A percentile compares a stretch with the other conserved stretches of the same genome.
Evolutionary conservation across 1,284 basidiomycete species (phyloP).

Genomic region (Neotropicomus parvogracilis): DNA sequence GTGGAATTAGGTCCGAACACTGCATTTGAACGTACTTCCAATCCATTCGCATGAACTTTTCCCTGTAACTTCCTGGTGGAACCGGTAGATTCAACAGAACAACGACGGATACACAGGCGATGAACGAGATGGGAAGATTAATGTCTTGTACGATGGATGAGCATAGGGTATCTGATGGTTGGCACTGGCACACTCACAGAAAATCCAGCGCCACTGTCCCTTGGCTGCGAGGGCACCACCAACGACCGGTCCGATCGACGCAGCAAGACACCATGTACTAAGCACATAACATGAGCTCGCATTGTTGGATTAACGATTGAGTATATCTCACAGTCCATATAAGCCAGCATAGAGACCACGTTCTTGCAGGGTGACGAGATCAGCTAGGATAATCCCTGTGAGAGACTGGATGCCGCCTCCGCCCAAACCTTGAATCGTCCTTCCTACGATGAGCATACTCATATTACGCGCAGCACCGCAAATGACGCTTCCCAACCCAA

Average conservation of each 20-base stretch:
- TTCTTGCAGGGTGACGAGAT: not conserved
- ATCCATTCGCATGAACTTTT: conserved; percentile 8
- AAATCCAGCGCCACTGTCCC: conserved; percentile 33
- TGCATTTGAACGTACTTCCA: conserved; percentile 12
- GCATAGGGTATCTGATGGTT: not conserved
- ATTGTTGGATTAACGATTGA: not conserved
- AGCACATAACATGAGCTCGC: not conserved
- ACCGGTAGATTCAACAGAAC: conserved; percentile 14
- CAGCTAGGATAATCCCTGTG: not conserved
- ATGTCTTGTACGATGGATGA: conserved; percentile 11
- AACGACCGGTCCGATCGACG: conserved; percentile 33
- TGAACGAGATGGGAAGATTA: conserved; percentile 16
- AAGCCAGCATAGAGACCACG: not conserved
- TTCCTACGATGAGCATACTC: not conserved
- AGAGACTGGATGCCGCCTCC: not conserved
- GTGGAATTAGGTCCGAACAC: not conserved
- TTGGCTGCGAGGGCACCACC: conserved; percentile 36
- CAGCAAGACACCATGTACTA: conserved; percentile 13
- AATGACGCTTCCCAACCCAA: not conserved
- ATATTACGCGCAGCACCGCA: not conserved
- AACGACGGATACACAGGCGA: conserved; percentile 5
- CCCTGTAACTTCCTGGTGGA: conserved; percentile 7
- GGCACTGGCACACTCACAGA: conserved; percentile 1
- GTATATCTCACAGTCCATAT: not conserved
- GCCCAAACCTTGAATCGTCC: not conserved